Base-by-base conservation (phyloP, 768 basidiomycete genomes). In the Multifurca ochricompacta region DNA sequence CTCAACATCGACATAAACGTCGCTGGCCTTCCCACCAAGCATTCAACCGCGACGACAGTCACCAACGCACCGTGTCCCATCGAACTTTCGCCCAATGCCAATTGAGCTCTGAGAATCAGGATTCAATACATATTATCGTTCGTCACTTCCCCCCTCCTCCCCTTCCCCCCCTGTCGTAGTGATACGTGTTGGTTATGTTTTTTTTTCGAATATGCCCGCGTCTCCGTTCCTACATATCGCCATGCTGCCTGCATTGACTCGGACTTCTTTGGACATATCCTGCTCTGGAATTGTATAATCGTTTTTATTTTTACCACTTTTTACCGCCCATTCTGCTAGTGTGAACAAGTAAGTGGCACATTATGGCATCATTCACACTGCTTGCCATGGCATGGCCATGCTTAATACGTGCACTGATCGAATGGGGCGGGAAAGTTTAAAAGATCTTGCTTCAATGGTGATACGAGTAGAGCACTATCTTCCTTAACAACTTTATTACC, bases 1-100 rank as follows among this genome's bases (percentile, higher is more conserved):
- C 53, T 76, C n/a, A 63, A 69, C 11, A 32, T 69, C 10, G 54
- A 66, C 58, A 62, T 71, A 66, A 48, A 57, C 18, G 74, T 76
- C 37, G 60, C 66, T 16, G 74, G 74, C 8, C 62, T 75, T 39
- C 47, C 65, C 55, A 54, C 48, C 9, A 66, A 62, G 19, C 62
- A 67, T 14, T 48, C 48, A 6, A 70, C 68, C 4, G 67, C 66
- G 3, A 72, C 65, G 3, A 57, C 62, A 3, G 69, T 69, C 18
- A 60, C 56, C 19, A 63, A 60, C 59, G 72, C 67, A 1, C 59
- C 67, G 4, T 67, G 65, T 27, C 74, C 73, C 3, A 70, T 67
- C 47, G 51, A 65, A 40, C 64, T 70, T 13, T 51, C 69, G 2
- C 2, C 27, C 23, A 60, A 60, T 43, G 59, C 63, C 32, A 61